Evolutionary conservation across 345 rosid genomes (phyloP), one percentile per base, ranked within the genome.

Genomic region (Arabidopsis suecica): DNA sequence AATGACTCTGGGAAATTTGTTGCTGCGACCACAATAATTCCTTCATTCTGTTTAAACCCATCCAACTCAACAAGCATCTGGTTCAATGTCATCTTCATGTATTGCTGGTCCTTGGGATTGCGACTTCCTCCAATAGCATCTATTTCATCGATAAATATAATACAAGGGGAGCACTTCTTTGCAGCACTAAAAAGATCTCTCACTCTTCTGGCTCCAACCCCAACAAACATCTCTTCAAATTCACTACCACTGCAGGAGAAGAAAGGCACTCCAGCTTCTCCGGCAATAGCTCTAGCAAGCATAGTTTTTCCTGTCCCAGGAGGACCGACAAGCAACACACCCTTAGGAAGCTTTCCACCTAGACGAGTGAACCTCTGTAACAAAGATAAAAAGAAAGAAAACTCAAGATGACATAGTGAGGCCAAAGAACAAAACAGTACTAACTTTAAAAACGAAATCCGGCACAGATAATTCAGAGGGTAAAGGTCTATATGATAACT

Each of bases 211-310:
- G 99, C 99, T 84, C 99, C 99, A 78, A 90, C 99, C 16, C 98
- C 99, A 74, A 95, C 99, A 83, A 90, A 95, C 97, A 95, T 90
- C 84, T 95, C 99, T 78, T 95, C 99, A 63, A 95, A 95, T 79
- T 95, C 99, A 64, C 99, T 95, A 61, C 99, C 99, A 73, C 99
- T 95, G 89, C 98, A 90, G 18, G 97, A 95, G 84, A 90, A 95
- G 85, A 95, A 95, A 55, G 99, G 99, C 68, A 93, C 97, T 58
- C 98, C 94, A 34, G 98, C 98, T 87, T 95, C 98, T 48, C 99
- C 99, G 38, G 99, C 99, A 65, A 95, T 92, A 57, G 99, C 97
- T 47, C 99, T 93, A 45, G 99, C 99, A 64, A 93, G 83, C 97
- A 95, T 92, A 25, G 99, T 95, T 84, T 95, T 95, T 37, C 99